Evolutionary conservation across 495 filamentous ascomycete genomes (phyloP).

Genomic region (Podospora fimiseda): DNA sequence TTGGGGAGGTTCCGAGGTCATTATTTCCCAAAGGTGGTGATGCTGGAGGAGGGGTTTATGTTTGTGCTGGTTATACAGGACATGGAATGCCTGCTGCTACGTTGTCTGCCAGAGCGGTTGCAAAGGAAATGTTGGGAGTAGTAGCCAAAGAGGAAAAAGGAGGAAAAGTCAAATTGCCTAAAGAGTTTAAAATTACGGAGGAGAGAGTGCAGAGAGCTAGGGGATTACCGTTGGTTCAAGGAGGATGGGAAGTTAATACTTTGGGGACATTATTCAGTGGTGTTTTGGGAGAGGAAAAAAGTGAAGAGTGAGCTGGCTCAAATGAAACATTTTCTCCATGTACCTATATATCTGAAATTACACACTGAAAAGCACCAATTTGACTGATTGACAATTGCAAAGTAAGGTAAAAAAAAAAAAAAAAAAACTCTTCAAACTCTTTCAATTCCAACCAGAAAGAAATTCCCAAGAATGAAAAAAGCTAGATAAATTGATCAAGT

Average conservation of each 20-base stretch:
- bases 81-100: slow-evolving; percentile 80
- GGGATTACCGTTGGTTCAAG: slow-evolving; percentile 4
- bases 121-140: slow-evolving; percentile 51
- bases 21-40: slow-evolving; percentile 27
- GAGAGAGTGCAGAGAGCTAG: slow-evolving; percentile 28
- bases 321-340: too few species aligned
- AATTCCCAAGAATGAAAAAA: background rate
- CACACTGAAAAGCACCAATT: too few species aligned
- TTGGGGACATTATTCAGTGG: slow-evolving; percentile 8
- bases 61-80: slow-evolving; percentile 61
- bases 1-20: slow-evolving; percentile 48
- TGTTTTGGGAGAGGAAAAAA: background rate
- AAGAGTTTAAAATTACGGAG: slow-evolving; percentile 41
- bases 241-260: slow-evolving; percentile 17
- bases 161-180: slow-evolving; percentile 29
- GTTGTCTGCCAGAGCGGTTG: slow-evolving; percentile 60
- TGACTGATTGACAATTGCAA: too few species aligned
- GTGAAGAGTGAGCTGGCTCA: too few species aligned
- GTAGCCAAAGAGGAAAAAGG: slow-evolving; percentile 8
- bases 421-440: background rate
- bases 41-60: slow-evolving; percentile 28
- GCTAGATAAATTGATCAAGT: too few species aligned
- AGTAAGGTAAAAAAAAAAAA: background rate
- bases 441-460: background rate
- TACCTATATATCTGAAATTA: too few species aligned